A percentile compares a stretch with the other conserved stretches of the same genome.
Conservation (phyloP, 2,329 filamentous ascomycete species). For the Cytospora mali region DNA sequence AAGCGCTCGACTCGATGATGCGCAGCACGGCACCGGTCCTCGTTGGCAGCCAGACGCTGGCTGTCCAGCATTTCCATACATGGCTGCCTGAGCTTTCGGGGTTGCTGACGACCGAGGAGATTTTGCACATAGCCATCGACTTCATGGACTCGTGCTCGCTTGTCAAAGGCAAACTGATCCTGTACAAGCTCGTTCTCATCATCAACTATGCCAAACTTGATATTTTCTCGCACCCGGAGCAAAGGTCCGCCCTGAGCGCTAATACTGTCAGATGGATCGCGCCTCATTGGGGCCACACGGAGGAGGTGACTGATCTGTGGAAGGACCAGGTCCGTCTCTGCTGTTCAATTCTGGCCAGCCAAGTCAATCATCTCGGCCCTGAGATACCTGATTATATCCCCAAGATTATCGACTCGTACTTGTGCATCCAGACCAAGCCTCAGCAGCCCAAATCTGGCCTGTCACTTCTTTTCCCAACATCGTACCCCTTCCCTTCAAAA, state of each 20-base stretch:
- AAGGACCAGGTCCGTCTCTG: constrained; percentile 91
- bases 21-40: constrained; percentile 80
- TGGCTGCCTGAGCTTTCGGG: constrained; percentile 92
- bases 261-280: constrained; percentile 90
- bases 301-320: constrained; percentile 80
- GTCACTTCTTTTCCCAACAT: constrained; percentile 85
- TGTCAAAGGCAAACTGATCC: constrained; percentile 85
- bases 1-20: constrained; percentile 88
- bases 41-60: constrained; percentile 90
- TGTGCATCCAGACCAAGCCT: constrained; percentile 66
- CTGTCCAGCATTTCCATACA: constrained; percentile 94
- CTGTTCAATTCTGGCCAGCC: constrained; percentile 87
- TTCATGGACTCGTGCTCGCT: constrained; percentile 89
- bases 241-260: constrained; percentile 71
- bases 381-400: constrained; percentile 88
- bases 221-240: constrained; percentile 78
- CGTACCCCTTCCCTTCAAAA: constrained; percentile 85
- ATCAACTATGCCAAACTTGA: constrained; percentile 85
- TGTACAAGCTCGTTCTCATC: constrained; percentile 91
- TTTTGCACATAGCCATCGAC: constrained; percentile 86
- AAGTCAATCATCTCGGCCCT: constrained; percentile 75
- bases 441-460: constrained; percentile 64
- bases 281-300: constrained; percentile 85
- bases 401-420: constrained; percentile 88
- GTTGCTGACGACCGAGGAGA: constrained; percentile 78